Evolutionary conservation across 768 basidiomycete genomes (phyloP), one percentile per base, ranked within the genome.

Genomic region (Glaciozyma martinii): DNA sequence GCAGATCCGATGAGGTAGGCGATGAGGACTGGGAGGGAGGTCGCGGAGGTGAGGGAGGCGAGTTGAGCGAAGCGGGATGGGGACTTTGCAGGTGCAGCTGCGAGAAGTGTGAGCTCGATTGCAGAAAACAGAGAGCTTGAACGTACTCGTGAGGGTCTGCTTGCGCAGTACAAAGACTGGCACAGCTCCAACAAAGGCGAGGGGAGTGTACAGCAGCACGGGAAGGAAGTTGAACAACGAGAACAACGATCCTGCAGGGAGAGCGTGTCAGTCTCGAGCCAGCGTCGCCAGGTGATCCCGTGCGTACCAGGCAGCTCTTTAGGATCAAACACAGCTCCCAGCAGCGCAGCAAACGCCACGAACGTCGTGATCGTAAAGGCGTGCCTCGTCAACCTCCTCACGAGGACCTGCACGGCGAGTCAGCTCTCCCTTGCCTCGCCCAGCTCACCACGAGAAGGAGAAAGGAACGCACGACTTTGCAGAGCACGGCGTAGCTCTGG

Each of bases 141-240:
- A 30, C 65, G 9, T 16, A 67, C 65, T 64, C 5, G 60, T 64
- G n/a, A 70, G 19, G 21, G 62, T 66, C 49, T 60, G 63, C 33
- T 70, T 70, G 29, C 69, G 60, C 15, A 70, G 49, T 1, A 70
- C 69, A 49, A 70, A 33, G 50, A 70, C 29, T 3, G 65, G 63
- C 3, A 70, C 25, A 18, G 63, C 44, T 10, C 65, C 66, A n/a
- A 59, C 23, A 32, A 70, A 62, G 25, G 63, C 66, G 60, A 67
- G 0, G 1, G 63, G 66, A 0, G 60, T 9, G 50, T 44, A 62
- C 43, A 66, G 42, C 18, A 65, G 21, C n/a, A 60, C 25, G 2
- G 60, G 60, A 18, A 70, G 13, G 62, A 70, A 30, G 65, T 61
- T 66, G 60, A 66, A 61, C 6, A 70, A 19, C 15, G 65, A 66